Evolutionary conservation across 2,329 filamentous ascomycete species (phyloP).

Genomic region (Penicillium sp.): DNA sequence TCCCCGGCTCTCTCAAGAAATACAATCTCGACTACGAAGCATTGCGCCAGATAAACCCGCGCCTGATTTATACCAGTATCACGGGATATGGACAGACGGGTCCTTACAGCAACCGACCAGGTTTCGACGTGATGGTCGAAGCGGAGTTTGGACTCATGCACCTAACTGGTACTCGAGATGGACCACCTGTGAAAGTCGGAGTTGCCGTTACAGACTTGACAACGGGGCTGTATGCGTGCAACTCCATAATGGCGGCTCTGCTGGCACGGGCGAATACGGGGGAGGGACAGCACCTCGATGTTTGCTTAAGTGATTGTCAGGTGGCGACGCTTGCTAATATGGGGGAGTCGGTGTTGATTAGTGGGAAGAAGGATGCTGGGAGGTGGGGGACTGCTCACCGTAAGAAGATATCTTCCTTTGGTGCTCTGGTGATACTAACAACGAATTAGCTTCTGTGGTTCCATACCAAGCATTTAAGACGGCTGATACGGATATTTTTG

Average conservation of each 20-base stretch:
- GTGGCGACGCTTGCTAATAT: constrained; percentile 92
- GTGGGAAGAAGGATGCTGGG: constrained; percentile 80
- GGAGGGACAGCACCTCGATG: constrained; percentile 87
- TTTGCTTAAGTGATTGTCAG: constrained; percentile 89
- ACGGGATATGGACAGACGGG: constrained; percentile 97
- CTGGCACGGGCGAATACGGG: constrained; percentile 71
- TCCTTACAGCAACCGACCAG: constrained; percentile 80
- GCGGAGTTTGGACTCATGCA: constrained; percentile 98
- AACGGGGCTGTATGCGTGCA: constrained; percentile 90
- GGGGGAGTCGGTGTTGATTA: constrained; percentile 86
- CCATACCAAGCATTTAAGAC: constrained; percentile 83
- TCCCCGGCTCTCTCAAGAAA: constrained; percentile 84
- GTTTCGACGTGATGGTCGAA: constrained; percentile 99
- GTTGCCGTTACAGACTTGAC: constrained; percentile 96
- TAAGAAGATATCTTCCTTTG: too few species aligned
- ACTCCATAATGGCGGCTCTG: constrained; percentile 91
- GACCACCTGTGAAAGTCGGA: constrained; percentile 94
- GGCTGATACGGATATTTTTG: constrained; percentile 61
- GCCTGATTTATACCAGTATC: constrained; percentile 90
- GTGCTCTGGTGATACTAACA: constrained; percentile 20
- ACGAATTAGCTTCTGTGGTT: constrained; percentile 77
- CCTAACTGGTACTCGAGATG: constrained; percentile 86
- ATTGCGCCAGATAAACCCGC: constrained; percentile 76
- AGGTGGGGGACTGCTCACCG: constrained; percentile 97
- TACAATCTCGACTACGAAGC: constrained; percentile 88